phyloP scores from a whole-genome alignment of 1,139 yeast species.

The Spathaspora jeffriesii region DNA sequence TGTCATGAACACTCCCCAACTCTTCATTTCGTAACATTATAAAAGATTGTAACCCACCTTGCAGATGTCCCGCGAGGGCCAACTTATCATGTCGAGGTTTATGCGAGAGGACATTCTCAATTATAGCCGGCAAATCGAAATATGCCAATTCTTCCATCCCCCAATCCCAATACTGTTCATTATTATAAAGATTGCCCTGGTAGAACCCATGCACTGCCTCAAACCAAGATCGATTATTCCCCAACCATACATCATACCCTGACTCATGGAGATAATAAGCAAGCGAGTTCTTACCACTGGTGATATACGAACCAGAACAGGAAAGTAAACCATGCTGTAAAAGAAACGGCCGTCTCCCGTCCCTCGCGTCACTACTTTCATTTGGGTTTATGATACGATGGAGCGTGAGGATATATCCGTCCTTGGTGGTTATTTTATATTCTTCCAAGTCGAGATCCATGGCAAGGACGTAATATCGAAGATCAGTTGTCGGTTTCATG shows the following conservation, averaged over 20 bases:
- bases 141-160: slow-evolving; percentile 78
- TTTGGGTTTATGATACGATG: slow-evolving; percentile 63
- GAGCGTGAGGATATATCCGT: slow-evolving; percentile 70
- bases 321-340: slow-evolving; percentile 86
- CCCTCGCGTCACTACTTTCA: slow-evolving; percentile 29
- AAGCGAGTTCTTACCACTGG: slow-evolving; percentile 74
- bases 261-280: slow-evolving; percentile 60
- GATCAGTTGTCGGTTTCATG: slow-evolving; percentile 28
- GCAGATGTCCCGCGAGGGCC: slow-evolving; percentile 81
- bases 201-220: slow-evolving; percentile 57
- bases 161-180: slow-evolving; percentile 77
- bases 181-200: slow-evolving; percentile 45
- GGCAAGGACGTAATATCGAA: slow-evolving; percentile 66
- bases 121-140: slow-evolving; percentile 72
- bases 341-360: slow-evolving; percentile 57
- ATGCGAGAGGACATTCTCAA: slow-evolving; percentile 55
- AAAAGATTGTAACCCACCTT: slow-evolving; percentile 88
- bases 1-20: slow-evolving; percentile 34
- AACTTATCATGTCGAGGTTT: slow-evolving; percentile 48
- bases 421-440: slow-evolving; percentile 67
- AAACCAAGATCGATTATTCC: slow-evolving; percentile 89
- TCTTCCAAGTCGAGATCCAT: slow-evolving; percentile 61
- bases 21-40: slow-evolving; percentile 48
- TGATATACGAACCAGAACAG: slow-evolving; percentile 81
- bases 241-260: slow-evolving; percentile 94